Percentiles rank a stretch among this genome's conserved stretches.
These are phyloP conservation scores for Populus hybrid DNA, from an alignment of 441 rosid genomes.

Conservation along the genomic window DNA sequence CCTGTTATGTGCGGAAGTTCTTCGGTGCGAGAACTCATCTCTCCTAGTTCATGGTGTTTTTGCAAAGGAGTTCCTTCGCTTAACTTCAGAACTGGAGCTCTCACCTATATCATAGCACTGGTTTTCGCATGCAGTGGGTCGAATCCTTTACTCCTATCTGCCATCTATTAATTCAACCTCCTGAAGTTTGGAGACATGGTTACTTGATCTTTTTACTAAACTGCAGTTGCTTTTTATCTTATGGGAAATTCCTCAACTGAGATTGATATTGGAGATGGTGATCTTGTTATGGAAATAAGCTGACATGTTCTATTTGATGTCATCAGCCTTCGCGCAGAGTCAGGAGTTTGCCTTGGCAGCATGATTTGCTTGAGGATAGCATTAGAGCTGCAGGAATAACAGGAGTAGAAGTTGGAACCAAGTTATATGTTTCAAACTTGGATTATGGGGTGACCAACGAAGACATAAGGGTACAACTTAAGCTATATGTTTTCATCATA, in stretches of 20 bases:
- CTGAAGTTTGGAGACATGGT: slow-evolving; percentile 37
- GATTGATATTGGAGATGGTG: slow-evolving; percentile 42
- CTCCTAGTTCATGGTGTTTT: slow-evolving; percentile 49
- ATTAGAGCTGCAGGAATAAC: slow-evolving; percentile 85
- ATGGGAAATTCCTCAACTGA: slow-evolving; percentile 40
- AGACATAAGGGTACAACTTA: slow-evolving; percentile 80
- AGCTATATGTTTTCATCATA: slow-evolving; percentile 24
- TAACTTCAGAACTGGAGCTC: slow-evolving; percentile 62
- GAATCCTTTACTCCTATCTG: slow-evolving; percentile 40
- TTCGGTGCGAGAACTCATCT: slow-evolving; percentile 38
- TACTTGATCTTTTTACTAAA: slow-evolving; percentile 43
- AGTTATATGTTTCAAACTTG: slow-evolving; percentile 79
- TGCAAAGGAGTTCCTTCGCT: slow-evolving; percentile 57
- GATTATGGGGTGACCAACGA: slow-evolving; percentile 85
- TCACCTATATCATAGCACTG: slow-evolving; percentile 31
- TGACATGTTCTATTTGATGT: slow-evolving; percentile 56
- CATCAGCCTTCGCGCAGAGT: slow-evolving; percentile 67
- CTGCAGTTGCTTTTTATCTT: slow-evolving; percentile 41
- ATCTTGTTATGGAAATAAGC: slow-evolving; percentile 39
- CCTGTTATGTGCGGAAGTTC: slow-evolving; percentile 39
- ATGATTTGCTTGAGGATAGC: slow-evolving; percentile 89
- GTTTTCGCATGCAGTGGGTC: slow-evolving; percentile 50
- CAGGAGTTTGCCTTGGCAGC: slow-evolving; percentile 80
- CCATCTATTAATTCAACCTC: slow-evolving; percentile 35
- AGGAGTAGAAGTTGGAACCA: slow-evolving; percentile 76